Base-by-base conservation (phyloP, 2,329 filamentous ascomycete species). In the Bipolaris zeicola region DNA sequence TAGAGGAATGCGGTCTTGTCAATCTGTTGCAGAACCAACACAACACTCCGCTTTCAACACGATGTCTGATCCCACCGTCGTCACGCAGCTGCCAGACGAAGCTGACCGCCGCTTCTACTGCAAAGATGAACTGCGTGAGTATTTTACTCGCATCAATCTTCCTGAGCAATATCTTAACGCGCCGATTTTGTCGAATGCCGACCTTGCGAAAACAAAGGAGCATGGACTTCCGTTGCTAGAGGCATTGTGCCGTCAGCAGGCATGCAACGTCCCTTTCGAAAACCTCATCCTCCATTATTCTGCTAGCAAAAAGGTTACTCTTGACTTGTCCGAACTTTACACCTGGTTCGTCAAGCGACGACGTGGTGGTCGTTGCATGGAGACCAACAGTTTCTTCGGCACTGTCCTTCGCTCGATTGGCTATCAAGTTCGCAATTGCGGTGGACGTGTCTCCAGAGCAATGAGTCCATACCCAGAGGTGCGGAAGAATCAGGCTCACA, bases 291-390 rank as follows among this genome's bases (percentile, higher is more conserved):
- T 64, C 1, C 83, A 85, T 62, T 69, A 70, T 44, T 67, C 65
- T 0, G 48, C 52, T 2, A 55, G 61, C 31, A 66, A 61, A 18
- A 60, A 37, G 2, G 77, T 85, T 36, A 78, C 78, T 3, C 72
- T 84, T 37, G 72, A 84, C 43, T 71, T 77, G 3, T 66, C 77
- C 10, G 67, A 71, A 3, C 69, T 85, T 3, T 85, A 77, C 61
- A 70, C 78, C 31, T 85, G 85, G 62, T 73, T 84, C 1, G 71
- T 67, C 16, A 70, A 76, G 10, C 56, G 49, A 14, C 75, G 75
- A 1, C 68, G 81, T 13, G 83, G 83, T 28, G 83, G 83, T 3
- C 83, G 84, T 54, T 85, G 83, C 58, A 83, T 86, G 81, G 83
- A 85, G 68, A 83, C 80, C 54, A 84, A 83, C 43, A 76, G 75